Base-by-base conservation (phyloP, 306 rosid genomes). In the Potentilla sterilis region DNA sequence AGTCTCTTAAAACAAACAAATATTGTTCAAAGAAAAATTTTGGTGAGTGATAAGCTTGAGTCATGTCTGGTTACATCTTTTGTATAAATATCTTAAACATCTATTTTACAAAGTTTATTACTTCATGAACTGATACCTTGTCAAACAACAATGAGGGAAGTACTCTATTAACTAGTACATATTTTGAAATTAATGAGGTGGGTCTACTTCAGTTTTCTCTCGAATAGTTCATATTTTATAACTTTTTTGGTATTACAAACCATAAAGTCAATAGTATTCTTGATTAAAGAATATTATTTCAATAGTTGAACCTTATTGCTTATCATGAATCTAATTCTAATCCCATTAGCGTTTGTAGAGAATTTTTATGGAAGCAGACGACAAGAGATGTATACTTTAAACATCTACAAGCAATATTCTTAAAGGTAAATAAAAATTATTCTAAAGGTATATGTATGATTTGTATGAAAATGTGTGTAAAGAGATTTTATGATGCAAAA, bases 151-250 rank as follows among this genome's bases (percentile, higher is more conserved):
- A 88, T 67, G 83, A 59, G 68, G 4, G 92, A 21, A 78, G 77
- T 15, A 90, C 90, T 78, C 96, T 91, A 9, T 78, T 92, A 2
- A 92, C 90, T 5, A 94, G 96, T 72, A 92, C 97, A 42, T 92
- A 92, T 55, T 90, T 92, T 75, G 94, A 92, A 85, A 82, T 84
- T n/a, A 92, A 90, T 21, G 93, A 92, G 91, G 97, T 92, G 35
- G 80, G 61, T 5, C n/a, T 28, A 18, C n/a, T 72, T 18, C 1
- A 3, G 0, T 22, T 18, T 51, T 51, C 10, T 48, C 2, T 34
- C n/a, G n/a, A 12, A 11, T 16, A 2, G 12, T 9, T 42, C 3
- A 46, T 51, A 34, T 6, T 35, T 5, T 18, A 14, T n/a, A n/a
- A n/a, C n/a, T n/a, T n/a, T n/a, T n/a, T 32, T 6, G 11, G 32